phyloP scores from a whole-genome alignment of 2,329 filamentous ascomycete genomes.

The Botryotinia narcissicola region DNA sequence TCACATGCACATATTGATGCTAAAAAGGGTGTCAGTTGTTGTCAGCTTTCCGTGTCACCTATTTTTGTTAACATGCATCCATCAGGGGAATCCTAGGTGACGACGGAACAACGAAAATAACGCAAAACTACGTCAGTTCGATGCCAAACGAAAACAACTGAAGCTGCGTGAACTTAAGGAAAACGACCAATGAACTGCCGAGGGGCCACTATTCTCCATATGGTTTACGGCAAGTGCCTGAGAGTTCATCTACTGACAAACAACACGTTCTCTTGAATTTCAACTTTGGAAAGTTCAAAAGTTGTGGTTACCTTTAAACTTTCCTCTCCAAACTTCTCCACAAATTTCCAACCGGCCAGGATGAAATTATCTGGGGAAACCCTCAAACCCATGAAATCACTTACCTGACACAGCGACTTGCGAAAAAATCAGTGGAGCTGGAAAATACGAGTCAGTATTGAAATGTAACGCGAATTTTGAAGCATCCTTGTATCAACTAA shows the following conservation, averaged over 20 bases:
- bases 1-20: neutral
- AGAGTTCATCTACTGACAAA: neutral
- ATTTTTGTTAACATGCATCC: slow-evolving; percentile 1
- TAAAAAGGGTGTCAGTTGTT: slow-evolving; percentile 1
- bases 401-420: slow-evolving; percentile 9
- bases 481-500: slow-evolving; percentile 4
- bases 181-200: neutral
- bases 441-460: neutral
- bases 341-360: neutral
- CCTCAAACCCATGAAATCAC: neutral
- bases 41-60: slow-evolving; percentile 1
- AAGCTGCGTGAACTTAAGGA: neutral
- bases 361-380: neutral
- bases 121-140: neutral
- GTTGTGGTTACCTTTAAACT: neutral
- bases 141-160: neutral
- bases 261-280: neutral
- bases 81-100: neutral
- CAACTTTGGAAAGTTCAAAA: neutral
- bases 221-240: neutral
- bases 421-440: slow-evolving; percentile 10
- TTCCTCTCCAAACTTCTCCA: slow-evolving; percentile 9
- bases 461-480: neutral
- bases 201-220: neutral
- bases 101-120: neutral